Conservation (phyloP, 257 asterid genomes). For the Lavandula angustifolia region DNA sequence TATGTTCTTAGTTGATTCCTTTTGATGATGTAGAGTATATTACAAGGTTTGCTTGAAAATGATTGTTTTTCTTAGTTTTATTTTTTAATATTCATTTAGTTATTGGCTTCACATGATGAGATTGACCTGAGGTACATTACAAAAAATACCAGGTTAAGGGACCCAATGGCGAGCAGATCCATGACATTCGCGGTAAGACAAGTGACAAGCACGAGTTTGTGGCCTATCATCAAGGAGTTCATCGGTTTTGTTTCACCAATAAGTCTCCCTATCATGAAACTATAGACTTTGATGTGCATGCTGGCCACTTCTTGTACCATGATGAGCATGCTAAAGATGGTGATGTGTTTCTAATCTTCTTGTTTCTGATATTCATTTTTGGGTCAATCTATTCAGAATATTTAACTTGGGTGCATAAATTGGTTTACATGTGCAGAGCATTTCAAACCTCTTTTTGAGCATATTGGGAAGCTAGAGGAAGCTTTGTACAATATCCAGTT, state of each 20-base stretch:
- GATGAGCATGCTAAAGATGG: slow-evolving; percentile 98
- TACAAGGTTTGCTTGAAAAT: too few relatives aligned
- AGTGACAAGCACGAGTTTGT: slow-evolving; percentile 84
- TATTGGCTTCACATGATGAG: too few relatives aligned
- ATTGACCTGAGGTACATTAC: slow-evolving; percentile 12
- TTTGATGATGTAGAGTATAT: too few relatives aligned
- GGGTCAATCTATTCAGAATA: neutral
- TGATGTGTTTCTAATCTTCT: slow-evolving; percentile 28
- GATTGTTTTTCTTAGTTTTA: too few relatives aligned
- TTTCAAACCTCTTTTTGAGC: slow-evolving; percentile 88
- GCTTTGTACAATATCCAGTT: slow-evolving; percentile 88
- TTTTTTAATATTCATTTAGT: too few relatives aligned
- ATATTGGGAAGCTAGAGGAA: slow-evolving; percentile 88
- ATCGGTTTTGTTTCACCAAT: slow-evolving; percentile 84
- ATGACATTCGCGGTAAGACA: slow-evolving; percentile 76
- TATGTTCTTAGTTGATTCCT: too few relatives aligned
- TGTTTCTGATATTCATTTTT: slow-evolving; percentile 7
- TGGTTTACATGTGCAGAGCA: slow-evolving; percentile 60
- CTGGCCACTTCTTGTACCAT: slow-evolving; percentile 68
- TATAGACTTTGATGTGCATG: slow-evolving; percentile 84
- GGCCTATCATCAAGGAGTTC: slow-evolving; percentile 75
- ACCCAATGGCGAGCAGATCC: slow-evolving; percentile 83
- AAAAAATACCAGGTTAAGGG: slow-evolving; percentile 76
- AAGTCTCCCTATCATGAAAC: slow-evolving; percentile 95
- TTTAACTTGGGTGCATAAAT: slow-evolving; percentile 18